Conservation (phyloP, 306 rosid genomes). For the Malus asiatica region DNA sequence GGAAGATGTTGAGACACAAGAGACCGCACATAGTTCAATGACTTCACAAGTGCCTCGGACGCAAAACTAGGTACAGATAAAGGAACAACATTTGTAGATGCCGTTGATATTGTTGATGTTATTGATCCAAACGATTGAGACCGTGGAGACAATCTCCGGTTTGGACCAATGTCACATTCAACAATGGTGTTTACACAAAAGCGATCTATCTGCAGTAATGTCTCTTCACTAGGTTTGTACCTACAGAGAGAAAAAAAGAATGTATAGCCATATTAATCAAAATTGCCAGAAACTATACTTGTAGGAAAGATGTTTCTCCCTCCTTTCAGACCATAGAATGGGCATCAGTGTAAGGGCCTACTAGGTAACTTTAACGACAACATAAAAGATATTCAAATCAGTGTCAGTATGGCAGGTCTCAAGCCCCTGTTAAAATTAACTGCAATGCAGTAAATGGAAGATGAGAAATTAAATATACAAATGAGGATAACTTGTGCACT, state of each 20-base stretch:
- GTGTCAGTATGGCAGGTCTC: neutral
- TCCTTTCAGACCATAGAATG: neutral
- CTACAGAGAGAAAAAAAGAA: conserved; percentile 40
- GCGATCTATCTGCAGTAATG: conserved; percentile 85
- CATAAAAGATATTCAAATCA: neutral
- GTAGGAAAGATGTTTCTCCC: conserved; percentile 4
- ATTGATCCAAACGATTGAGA: conserved; percentile 49
- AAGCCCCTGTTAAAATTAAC: neutral
- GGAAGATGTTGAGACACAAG: conserved; percentile 87
- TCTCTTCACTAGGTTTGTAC: conserved; percentile 90
- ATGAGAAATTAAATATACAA: neutral
- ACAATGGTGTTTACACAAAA: conserved; percentile 85
- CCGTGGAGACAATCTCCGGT: conserved; percentile 49
- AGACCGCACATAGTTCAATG: conserved; percentile 86
- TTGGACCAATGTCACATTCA: conserved; percentile 63
- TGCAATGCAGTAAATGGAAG: neutral
- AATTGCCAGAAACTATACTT: neutral
- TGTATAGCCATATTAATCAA: conserved; percentile 10
- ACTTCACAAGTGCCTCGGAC: conserved; percentile 78
- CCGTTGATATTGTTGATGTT: conserved; percentile 31
- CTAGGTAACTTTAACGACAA: neutral
- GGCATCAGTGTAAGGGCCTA: neutral
- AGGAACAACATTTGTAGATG: conserved; percentile 44
- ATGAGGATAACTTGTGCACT: neutral
- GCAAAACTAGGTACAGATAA: conserved; percentile 80